These are phyloP conservation scores for Penicillium sp. DNA, from an alignment of 2,329 filamentous ascomycete species.

Conservation along the genomic window DNA sequence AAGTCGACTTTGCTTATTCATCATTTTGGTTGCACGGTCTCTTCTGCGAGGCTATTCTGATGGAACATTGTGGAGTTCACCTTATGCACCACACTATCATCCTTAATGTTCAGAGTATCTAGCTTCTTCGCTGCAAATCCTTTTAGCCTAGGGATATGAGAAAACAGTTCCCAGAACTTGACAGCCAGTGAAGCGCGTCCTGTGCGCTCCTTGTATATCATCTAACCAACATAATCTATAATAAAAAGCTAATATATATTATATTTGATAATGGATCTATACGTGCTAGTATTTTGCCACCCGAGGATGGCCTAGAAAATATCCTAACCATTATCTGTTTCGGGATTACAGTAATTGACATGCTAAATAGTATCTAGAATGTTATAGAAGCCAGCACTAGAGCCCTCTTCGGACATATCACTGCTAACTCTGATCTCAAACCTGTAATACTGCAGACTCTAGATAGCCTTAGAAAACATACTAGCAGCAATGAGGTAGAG, in stretches of 20 bases:
- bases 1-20: no score
- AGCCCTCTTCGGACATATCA: conserved; percentile 64
- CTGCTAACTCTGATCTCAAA: conserved; percentile 65
- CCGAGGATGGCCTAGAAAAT: conserved; percentile 85
- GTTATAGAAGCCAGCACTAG: conserved; percentile 77
- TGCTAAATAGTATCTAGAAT: conserved; percentile 81
- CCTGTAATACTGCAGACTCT: conserved; percentile 70
- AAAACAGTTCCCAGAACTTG: no score
- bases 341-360: conserved; percentile 80
- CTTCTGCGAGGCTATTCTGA: no score
- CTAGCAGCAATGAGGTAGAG: conserved; percentile 83
- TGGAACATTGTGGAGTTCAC: no score
- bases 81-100: no score
- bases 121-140: no score
- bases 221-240: background rate
- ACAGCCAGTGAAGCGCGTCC: background rate
- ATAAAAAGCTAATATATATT: conserved; percentile 78
- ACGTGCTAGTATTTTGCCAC: conserved; percentile 87
- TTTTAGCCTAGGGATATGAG: no score
- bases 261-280: conserved; percentile 84
- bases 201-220: background rate
- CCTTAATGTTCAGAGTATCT: no score
- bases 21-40: no score
- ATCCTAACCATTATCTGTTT: conserved; percentile 74
- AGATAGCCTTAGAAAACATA: conserved; percentile 76